Evolutionary conservation across 2,329 filamentous ascomycete genomes (phyloP).

Genomic region (Stachybotrys elegans): DNA sequence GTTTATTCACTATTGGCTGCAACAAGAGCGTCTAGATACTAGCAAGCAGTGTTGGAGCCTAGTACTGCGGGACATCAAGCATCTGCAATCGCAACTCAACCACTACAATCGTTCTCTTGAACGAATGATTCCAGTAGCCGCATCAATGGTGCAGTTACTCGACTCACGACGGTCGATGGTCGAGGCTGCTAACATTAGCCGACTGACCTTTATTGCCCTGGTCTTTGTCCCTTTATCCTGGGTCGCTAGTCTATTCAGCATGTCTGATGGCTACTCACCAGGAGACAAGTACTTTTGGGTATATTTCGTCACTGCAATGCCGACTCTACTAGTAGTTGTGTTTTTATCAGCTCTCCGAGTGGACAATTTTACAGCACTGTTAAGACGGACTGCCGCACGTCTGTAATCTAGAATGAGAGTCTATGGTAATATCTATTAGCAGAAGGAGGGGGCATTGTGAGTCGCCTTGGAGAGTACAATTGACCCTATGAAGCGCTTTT

Average conservation of each 20-base stretch:
- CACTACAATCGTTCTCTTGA: slow-evolving; percentile 10
- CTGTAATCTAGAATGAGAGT: too few relatives aligned
- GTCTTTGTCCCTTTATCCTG: not conserved
- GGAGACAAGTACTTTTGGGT: not conserved
- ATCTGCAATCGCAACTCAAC: slow-evolving; percentile 8
- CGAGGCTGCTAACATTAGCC: slow-evolving; percentile 6
- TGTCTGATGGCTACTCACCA: not conserved
- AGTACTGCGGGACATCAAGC: slow-evolving; percentile 8
- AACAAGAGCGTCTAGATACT: slow-evolving; percentile 3
- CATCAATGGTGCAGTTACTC: slow-evolving; percentile 14
- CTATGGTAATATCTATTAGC: too few relatives aligned
- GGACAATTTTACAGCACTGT: not conserved
- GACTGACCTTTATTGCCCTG: slow-evolving; percentile 1
- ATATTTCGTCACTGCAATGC: not conserved
- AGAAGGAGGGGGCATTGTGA: too few relatives aligned
- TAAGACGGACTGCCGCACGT: too few relatives aligned
- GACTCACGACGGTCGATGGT: slow-evolving; percentile 11
- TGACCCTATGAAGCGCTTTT: too few relatives aligned
- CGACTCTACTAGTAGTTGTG: not conserved
- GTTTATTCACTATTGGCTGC: slow-evolving; percentile 10
- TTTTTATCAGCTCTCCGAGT: slow-evolving; percentile 1
- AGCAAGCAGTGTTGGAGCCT: slow-evolving; percentile 6
- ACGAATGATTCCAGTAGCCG: slow-evolving; percentile 12
- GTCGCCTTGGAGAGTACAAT: too few relatives aligned
- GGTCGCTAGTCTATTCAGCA: not conserved